Conservation (phyloP, 2,329 filamentous ascomycete genomes). For the Fusarium temperatum region DNA sequence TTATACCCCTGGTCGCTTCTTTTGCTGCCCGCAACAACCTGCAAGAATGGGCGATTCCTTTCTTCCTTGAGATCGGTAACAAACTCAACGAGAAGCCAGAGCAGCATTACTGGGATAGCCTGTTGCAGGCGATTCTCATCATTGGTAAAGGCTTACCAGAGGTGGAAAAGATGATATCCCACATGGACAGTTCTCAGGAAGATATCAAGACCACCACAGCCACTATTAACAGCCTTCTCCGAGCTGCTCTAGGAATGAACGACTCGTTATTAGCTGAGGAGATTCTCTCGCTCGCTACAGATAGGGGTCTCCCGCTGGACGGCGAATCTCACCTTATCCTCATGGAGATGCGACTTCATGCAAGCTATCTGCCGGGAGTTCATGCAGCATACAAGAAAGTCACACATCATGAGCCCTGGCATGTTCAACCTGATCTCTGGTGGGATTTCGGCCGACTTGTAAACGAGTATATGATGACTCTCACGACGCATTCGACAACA, state of each 20-base stretch:
- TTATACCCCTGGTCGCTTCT: slow-evolving; percentile 45
- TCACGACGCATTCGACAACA: slow-evolving; percentile 69
- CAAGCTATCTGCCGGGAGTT: slow-evolving; percentile 76
- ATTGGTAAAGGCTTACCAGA: slow-evolving; percentile 70
- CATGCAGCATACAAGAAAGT: slow-evolving; percentile 67
- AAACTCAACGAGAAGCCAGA: slow-evolving; percentile 52
- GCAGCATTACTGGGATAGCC: slow-evolving; percentile 73
- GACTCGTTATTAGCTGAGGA: slow-evolving; percentile 79
- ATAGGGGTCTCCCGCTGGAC: slow-evolving; percentile 73
- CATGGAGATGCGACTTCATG: slow-evolving; percentile 78
- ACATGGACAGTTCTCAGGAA: slow-evolving; percentile 71
- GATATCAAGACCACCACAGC: slow-evolving; percentile 68
- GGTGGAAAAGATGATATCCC: slow-evolving; percentile 66
- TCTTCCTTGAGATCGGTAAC: slow-evolving; percentile 64
- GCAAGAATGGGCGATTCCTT: slow-evolving; percentile 67
- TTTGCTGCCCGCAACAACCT: slow-evolving; percentile 69
- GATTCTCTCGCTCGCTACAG: slow-evolving; percentile 72
- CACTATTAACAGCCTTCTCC: slow-evolving; percentile 81
- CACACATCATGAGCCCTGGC: slow-evolving; percentile 47
- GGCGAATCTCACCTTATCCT: slow-evolving; percentile 76
- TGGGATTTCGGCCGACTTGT: slow-evolving; percentile 67
- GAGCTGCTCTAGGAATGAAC: slow-evolving; percentile 73
- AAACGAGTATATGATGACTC: slow-evolving; percentile 76
- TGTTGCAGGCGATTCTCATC: slow-evolving; percentile 77
- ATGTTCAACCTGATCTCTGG: slow-evolving; percentile 54